These are phyloP conservation scores for Suillus luteus DNA, from an alignment of 768 basidiomycete species.

Conservation along the genomic window DNA sequence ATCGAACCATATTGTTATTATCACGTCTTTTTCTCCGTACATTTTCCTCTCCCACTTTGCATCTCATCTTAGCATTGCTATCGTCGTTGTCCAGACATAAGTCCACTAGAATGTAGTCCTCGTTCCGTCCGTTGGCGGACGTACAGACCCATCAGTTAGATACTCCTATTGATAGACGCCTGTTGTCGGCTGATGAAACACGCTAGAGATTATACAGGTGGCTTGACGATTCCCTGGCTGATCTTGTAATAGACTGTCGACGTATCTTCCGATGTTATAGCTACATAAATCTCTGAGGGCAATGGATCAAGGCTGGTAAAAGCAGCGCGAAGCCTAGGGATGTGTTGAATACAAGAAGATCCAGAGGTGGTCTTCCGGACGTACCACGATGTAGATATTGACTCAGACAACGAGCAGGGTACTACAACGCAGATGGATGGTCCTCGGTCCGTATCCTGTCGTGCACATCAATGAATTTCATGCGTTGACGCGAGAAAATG, in stretches of 20 bases:
- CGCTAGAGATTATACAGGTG: constrained; percentile 45
- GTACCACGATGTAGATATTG: constrained; percentile 63
- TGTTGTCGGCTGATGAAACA: background rate
- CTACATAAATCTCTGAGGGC: constrained; percentile 59
- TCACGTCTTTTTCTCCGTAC: background rate
- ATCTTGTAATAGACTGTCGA: constrained; percentile 87
- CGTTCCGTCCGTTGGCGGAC: background rate
- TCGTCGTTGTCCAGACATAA: background rate
- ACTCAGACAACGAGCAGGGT: constrained; percentile 70
- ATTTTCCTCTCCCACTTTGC: background rate
- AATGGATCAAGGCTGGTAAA: constrained; percentile 48
- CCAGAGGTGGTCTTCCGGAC: constrained; percentile 15
- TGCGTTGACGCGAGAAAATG: constrained; percentile 16
- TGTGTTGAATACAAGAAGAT: background rate
- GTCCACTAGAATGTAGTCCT: background rate
- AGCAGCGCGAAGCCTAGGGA: constrained; percentile 55
- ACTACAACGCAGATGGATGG: constrained; percentile 45
- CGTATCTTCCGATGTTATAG: constrained; percentile 74
- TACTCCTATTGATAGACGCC: background rate
- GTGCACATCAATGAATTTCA: background rate
- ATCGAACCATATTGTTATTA: background rate
- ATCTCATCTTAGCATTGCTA: background rate
- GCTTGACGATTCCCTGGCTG: constrained; percentile 76
- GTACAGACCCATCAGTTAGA: background rate
- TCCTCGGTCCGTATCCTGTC: constrained; percentile 43